Percentiles rank a stretch among this genome's conserved stretches.
Conservation (phyloP, 139 green algal genomes). For the Picochlorum sp. region DNA sequence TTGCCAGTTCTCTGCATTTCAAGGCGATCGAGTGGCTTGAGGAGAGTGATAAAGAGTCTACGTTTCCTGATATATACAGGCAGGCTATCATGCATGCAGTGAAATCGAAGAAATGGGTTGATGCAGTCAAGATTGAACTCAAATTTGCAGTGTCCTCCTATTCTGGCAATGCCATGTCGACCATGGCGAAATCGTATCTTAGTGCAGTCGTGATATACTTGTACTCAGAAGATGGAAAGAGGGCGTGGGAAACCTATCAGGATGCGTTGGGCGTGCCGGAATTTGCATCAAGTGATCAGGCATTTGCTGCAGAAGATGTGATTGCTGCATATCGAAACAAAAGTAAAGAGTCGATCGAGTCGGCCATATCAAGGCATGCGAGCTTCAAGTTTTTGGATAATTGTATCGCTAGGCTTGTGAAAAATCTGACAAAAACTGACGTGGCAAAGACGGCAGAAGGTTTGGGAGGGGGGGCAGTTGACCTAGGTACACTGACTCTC, state of each 20-base stretch:
- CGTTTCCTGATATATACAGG: constrained; percentile 40
- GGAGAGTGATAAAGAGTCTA: constrained; percentile 38
- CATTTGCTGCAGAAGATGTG: constrained; percentile 59
- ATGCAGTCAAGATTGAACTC: constrained; percentile 46
- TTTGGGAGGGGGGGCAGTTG: constrained; percentile 17
- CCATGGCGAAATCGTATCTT: constrained; percentile 61
- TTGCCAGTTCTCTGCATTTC: constrained; percentile 22
- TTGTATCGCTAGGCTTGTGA: constrained; percentile 39
- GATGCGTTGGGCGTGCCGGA: constrained; percentile 54
- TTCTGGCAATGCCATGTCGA: constrained; percentile 12
- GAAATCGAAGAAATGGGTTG: constrained; percentile 25
- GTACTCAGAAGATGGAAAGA: constrained; percentile 35
- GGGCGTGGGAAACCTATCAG: constrained; percentile 54
- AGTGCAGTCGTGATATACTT: constrained; percentile 59
- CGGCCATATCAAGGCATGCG: constrained; percentile 3
- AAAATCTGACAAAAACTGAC: constrained; percentile 25
- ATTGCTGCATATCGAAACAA: constrained; percentile 60
- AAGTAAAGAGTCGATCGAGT: constrained; percentile 12
- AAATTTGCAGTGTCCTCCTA: constrained; percentile 53
- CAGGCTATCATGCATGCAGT: constrained; percentile 24
- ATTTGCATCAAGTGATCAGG: constrained; percentile 62
- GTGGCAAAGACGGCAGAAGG: not conserved
- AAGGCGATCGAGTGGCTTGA: constrained; percentile 43
- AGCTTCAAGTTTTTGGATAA: constrained; percentile 33
- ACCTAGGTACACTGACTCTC: not conserved